Base-by-base conservation (phyloP, 441 rosid species). In the Pelargonium myrrhifolium region DNA sequence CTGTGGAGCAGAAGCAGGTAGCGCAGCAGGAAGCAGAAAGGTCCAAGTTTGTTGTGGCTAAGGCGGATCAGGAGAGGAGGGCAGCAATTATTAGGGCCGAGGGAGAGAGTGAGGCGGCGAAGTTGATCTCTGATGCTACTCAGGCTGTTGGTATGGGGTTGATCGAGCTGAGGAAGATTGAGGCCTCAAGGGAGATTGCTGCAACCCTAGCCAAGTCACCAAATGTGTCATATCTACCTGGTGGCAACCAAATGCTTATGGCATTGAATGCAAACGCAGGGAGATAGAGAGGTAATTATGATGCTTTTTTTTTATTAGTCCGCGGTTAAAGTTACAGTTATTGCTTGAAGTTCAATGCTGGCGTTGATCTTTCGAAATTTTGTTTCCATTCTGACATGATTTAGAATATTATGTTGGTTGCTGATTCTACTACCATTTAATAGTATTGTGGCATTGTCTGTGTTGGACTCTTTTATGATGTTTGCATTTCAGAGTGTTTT, bases 1-100 rank as follows among this genome's bases (percentile, higher is more conserved):
- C 99, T 0, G 99, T 91, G n/a, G 99, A 93, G 86, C 92, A 86
- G 85, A 94, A 94, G 77, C 99, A 91, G 79, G 99, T 91, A 47
- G 99, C 96, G 0, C 97, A 93, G 73, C 97, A 93, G 74, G 99
- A 93, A 72, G 99, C 99, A 0, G 99, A 91, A 81, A 75, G 99
- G 76, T 91, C 96, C 0, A 94, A 87, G 76, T 94, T 91, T 64
- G 82, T 91, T 21, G 99, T 93, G 71, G 81, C 81, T 86, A 93
- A 91, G 69, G 99, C 99, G 71, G 99, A 91, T 69, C 99, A 91
- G 80, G 99, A 93, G 85, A 89, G 96, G 83, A 85, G 96, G 81
- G 96, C 97, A 61, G 95, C 97, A 10, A 64, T 93, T 78, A 89
- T 93, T 55, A 76, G 97, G 73, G 99, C 97, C 2, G 93, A 91